Percentiles rank a stretch among this genome's conserved stretches.
Evolutionary conservation across 2,329 filamentous ascomycete species (phyloP).

Genomic region (Fusarium poae): DNA sequence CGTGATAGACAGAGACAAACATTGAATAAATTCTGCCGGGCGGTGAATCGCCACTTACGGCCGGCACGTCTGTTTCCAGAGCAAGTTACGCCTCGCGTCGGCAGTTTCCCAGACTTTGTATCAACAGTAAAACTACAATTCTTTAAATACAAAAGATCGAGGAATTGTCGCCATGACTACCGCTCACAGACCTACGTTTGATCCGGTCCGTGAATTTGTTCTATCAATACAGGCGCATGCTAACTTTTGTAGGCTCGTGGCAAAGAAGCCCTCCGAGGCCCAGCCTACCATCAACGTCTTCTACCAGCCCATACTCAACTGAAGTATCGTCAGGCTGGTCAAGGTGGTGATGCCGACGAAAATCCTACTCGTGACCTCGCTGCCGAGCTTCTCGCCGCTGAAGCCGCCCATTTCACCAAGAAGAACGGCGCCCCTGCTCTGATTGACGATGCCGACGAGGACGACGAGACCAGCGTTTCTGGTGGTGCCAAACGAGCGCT

Average conservation of each 20-base stretch:
- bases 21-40: constrained; percentile 62
- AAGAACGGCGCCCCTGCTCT: constrained; percentile 69
- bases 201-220: constrained; percentile 73
- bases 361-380: constrained; percentile 83
- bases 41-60: constrained; percentile 54
- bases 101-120: constrained; percentile 4
- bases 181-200: constrained; percentile 91
- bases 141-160: constrained; percentile 2
- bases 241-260: constrained; percentile 77
- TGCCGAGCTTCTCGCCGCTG: constrained; percentile 89
- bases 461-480: constrained; percentile 55
- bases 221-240: constrained; percentile 22
- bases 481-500: constrained; percentile 71
- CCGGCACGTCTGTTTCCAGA: constrained; percentile 21
- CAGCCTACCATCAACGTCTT: constrained; percentile 95
- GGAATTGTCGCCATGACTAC: constrained; percentile 66
- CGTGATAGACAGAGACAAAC: constrained; percentile 33
- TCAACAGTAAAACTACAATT: constrained; percentile 5
- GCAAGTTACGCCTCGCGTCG: constrained; percentile 14
- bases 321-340: constrained; percentile 87
- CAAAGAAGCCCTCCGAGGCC: constrained; percentile 93
- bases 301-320: constrained; percentile 93
- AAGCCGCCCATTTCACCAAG: constrained; percentile 89
- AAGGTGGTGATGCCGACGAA: constrained; percentile 81
- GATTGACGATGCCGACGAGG: constrained; percentile 64